Conservation (phyloP, 1,284 basidiomycete genomes). For the Microbotryomycetes sp. region DNA sequence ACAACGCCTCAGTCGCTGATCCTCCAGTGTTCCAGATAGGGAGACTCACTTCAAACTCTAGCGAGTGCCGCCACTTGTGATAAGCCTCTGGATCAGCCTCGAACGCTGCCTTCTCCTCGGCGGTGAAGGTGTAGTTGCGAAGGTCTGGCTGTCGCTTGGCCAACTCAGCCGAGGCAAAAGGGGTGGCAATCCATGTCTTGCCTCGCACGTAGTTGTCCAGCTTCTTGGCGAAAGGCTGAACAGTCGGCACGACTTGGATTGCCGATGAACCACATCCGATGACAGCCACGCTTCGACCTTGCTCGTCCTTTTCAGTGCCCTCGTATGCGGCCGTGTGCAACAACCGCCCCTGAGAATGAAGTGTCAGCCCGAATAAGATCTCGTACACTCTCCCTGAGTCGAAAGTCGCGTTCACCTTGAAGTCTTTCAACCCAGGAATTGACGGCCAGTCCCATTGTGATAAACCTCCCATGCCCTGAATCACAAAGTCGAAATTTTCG, state of each 20-base stretch:
- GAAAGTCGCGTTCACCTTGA: slow-evolving; percentile 45
- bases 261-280: slow-evolving; percentile 59
- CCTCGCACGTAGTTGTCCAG: slow-evolving; percentile 57
- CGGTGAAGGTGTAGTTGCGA: slow-evolving; percentile 46
- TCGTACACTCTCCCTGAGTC: not conserved
- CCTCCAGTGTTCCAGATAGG: not conserved
- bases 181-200: slow-evolving; percentile 54
- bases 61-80: slow-evolving; percentile 49
- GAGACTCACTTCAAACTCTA: slow-evolving; percentile 49
- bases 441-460: slow-evolving; percentile 57
- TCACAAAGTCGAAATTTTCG: slow-evolving; percentile 52
- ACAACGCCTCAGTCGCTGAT: too few relatives aligned
- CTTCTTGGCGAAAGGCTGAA: slow-evolving; percentile 53
- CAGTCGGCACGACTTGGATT: slow-evolving; percentile 56
- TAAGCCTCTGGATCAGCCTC: slow-evolving; percentile 49
- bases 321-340: slow-evolving; percentile 38
- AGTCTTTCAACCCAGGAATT: slow-evolving; percentile 52
- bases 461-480: slow-evolving; percentile 51
- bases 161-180: slow-evolving; percentile 46
- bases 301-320: slow-evolving; percentile 51
- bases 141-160: slow-evolving; percentile 19
- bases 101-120: slow-evolving; percentile 52
- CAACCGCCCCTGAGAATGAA: slow-evolving; percentile 13
- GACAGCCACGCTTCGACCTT: slow-evolving; percentile 54
- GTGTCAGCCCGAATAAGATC: not conserved